Evolutionary conservation across 2,329 filamentous ascomycete genomes (phyloP), one percentile per base, ranked within the genome.

Genomic region (Colletotrichum echinochloae): DNA sequence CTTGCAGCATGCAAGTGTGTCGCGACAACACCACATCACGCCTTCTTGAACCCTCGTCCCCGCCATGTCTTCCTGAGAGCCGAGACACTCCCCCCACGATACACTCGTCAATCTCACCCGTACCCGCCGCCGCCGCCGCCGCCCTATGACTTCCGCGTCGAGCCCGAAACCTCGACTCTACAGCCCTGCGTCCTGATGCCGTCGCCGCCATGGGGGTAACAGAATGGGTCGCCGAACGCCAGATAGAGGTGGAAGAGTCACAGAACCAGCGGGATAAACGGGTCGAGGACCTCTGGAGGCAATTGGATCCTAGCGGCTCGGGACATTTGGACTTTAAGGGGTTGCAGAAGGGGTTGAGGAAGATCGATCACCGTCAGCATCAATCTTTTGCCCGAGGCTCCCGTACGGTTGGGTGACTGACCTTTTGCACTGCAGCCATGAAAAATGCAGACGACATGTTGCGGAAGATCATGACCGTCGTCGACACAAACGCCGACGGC

Each of bases 361-460:
- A 91, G 81, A 94, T 98, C 77, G 95, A 98, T 80, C 96, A 99
- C 80, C 96, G 94, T 97, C 78, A 82, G 85, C 76, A 56, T 62
- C 18, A 55, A 39, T 62, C 44, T 23, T 54, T 54, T 60, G 49
- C 12, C 64, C 56, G 44, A 39, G 16, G 51, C 56, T 62, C 41
- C 60, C 56, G 56, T 39, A 30, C 23, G 35, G 48, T 18, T 23
- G 33, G 60, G 35, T 56, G 63, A 60, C 70, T 73, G 62, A 73
- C 55, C 18, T 44, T 44, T 60, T 62, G 61, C 46, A 51, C 73
- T 76, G 57, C 75, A 90, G 88, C 88, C 60, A 81, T 99, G 78
- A 97, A 98, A 85, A 96, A 98, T 86, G 96, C 96, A 78, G 93
- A 97, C 80, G 85, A 89, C 46, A 90, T 98, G 85, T 87, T 99